Conservation (phyloP, 2,329 filamentous ascomycete species). For the Keithomyces neogunnii region DNA sequence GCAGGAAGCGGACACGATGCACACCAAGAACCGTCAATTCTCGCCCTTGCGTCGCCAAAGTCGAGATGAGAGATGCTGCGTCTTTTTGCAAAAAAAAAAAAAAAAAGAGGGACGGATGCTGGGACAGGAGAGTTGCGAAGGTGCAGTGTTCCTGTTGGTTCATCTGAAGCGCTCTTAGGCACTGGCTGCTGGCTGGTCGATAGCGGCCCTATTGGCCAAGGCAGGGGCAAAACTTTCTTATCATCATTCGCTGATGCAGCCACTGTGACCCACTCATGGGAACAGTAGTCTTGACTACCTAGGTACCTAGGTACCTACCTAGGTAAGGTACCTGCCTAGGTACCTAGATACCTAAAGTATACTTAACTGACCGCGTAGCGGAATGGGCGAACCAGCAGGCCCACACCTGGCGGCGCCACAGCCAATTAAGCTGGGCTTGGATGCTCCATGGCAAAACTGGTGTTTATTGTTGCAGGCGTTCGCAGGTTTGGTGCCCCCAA, state of each 20-base stretch:
- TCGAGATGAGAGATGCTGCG: background rate
- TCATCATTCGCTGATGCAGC: background rate
- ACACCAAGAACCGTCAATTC: background rate
- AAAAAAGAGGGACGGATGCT: background rate
- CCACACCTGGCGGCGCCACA: too few relatives aligned
- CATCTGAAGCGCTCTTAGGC: background rate
- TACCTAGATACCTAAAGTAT: too few relatives aligned
- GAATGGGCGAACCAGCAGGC: too few relatives aligned
- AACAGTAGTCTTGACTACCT: too few relatives aligned
- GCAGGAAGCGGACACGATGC: background rate
- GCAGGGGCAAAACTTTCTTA: background rate
- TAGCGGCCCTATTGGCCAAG: background rate
- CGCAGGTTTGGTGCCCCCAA: too few relatives aligned
- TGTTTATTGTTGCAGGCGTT: too few relatives aligned
- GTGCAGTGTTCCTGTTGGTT: background rate
- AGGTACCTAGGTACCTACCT: too few relatives aligned
- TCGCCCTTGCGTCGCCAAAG: background rate
- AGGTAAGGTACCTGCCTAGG: too few relatives aligned
- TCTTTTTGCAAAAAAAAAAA: background rate
- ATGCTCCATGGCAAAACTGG: too few relatives aligned
- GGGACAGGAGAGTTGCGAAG: background rate
- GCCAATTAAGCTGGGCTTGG: too few relatives aligned
- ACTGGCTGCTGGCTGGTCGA: background rate
- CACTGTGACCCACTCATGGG: background rate
- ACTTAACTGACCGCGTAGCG: too few relatives aligned